Percentiles rank a stretch among this genome's conserved stretches.
These are phyloP conservation scores for Podospora conica DNA, from an alignment of 495 filamentous ascomycete species.

Conservation along the genomic window DNA sequence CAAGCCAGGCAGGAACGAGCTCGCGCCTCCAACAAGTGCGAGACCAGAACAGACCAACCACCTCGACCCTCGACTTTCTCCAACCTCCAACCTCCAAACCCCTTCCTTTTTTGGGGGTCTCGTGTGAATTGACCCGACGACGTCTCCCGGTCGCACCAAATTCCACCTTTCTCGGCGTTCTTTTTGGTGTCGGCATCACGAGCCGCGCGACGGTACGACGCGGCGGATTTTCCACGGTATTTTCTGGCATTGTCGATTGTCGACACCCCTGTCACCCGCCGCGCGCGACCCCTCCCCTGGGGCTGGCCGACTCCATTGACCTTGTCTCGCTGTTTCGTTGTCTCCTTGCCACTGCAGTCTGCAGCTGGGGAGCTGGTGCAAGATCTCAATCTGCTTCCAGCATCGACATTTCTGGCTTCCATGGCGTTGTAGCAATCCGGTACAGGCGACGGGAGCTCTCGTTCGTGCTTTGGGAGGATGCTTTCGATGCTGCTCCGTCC, in stretches of 20 bases:
- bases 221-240: too few species aligned
- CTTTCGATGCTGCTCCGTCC: conserved; percentile 40
- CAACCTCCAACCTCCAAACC: not conserved
- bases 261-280: conserved; percentile 6
- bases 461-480: conserved; percentile 26
- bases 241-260: not conserved
- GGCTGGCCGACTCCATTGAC: conserved; percentile 4
- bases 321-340: not conserved
- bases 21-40: not conserved
- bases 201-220: conserved; percentile 5
- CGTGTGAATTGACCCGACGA: not conserved
- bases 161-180: conserved; percentile 1
- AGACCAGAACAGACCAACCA: not conserved
- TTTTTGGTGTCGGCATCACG: not conserved
- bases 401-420: conserved; percentile 9
- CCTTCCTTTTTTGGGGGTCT: not conserved
- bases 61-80: not conserved
- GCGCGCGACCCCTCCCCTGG: conserved; percentile 6
- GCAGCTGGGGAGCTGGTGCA: not conserved
- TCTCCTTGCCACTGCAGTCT: not conserved
- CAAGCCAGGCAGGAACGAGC: not conserved
- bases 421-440: conserved; percentile 25
- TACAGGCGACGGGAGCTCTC: conserved; percentile 20
- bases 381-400: not conserved
- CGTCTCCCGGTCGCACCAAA: not conserved